Conservation (phyloP, 768 basidiomycete genomes). For the Suillus ampliporus region DNA sequence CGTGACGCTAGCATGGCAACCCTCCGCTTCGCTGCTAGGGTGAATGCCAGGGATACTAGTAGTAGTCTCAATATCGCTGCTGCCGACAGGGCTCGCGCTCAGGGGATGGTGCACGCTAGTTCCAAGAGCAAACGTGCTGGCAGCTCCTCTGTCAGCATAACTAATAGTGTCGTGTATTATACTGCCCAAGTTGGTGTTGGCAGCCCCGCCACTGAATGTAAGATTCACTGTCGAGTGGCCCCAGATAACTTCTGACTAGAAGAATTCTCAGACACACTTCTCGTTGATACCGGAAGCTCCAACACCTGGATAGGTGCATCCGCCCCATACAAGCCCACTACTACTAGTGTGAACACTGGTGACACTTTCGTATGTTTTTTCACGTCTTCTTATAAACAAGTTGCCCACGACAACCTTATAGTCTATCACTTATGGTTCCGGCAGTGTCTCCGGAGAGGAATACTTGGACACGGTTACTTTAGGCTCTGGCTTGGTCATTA, state of each 20-base stretch:
- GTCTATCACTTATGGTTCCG: slow-evolving; percentile 27
- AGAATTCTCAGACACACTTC: slow-evolving; percentile 26
- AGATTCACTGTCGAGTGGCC: slow-evolving; percentile 1
- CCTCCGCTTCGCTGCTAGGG: slow-evolving; percentile 19
- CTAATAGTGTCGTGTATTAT: slow-evolving; percentile 30
- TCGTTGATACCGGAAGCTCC: slow-evolving; percentile 40
- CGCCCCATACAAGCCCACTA: slow-evolving; percentile 23
- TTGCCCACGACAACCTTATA: slow-evolving; percentile 10
- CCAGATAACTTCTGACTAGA: neutral
- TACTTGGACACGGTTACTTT: slow-evolving; percentile 24
- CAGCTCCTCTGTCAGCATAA: slow-evolving; percentile 11
- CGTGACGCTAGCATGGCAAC: slow-evolving; percentile 7
- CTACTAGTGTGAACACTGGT: slow-evolving; percentile 24
- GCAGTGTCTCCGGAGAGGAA: slow-evolving; percentile 24
- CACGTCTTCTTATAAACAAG: neutral
- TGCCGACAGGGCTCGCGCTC: slow-evolving; percentile 28
- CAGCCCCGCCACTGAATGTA: slow-evolving; percentile 33
- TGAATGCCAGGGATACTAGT: slow-evolving; percentile 15
- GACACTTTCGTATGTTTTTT: slow-evolving; percentile 21
- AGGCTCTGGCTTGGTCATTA: slow-evolving; percentile 19
- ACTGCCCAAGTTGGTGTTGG: slow-evolving; percentile 34
- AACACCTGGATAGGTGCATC: slow-evolving; percentile 39
- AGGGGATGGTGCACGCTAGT: slow-evolving; percentile 11
- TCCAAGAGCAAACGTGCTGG: slow-evolving; percentile 15
- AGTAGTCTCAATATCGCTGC: slow-evolving; percentile 15